Evolutionary conservation across 148 eudicot genomes (phyloP).

Genomic region (Chenopodium berlandieri): DNA sequence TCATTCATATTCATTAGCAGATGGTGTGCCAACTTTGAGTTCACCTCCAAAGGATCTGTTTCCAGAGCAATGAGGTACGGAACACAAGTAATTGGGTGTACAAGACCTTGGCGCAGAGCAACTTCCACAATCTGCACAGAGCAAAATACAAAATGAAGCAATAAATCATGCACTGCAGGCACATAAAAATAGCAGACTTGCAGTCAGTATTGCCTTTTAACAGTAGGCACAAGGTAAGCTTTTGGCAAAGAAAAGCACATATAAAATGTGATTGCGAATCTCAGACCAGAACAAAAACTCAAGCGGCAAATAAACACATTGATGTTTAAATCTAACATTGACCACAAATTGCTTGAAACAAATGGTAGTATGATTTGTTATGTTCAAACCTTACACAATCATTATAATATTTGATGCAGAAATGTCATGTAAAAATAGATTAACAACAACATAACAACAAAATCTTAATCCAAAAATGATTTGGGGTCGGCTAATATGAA

Average conservation of each 20-base stretch:
- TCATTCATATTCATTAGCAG: conserved; percentile 94
- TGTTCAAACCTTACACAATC: background rate
- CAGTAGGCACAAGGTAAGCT: background rate
- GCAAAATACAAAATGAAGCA: conserved; percentile 7
- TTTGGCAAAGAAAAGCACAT: conserved; percentile 1
- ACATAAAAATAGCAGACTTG: background rate
- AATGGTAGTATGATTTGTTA: background rate
- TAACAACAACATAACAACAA: background rate
- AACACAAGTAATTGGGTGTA: conserved; percentile 98
- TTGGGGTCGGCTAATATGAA: too few species aligned
- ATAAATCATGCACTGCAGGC: background rate
- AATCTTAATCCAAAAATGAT: too few species aligned
- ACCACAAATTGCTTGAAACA: background rate
- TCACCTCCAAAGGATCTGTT: conserved; percentile 85
- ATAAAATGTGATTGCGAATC: background rate
- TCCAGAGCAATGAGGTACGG: conserved; percentile 93
- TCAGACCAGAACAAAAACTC: background rate
- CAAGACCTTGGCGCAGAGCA: conserved; percentile 95
- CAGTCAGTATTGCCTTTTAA: background rate
- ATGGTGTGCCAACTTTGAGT: conserved; percentile 93
- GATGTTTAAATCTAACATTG: background rate
- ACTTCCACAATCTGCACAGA: conserved; percentile 81
- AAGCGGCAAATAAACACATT: background rate
- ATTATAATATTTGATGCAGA: conserved; percentile 1
- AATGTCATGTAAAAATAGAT: background rate